Evolutionary conservation across 139 green algal species (phyloP).

Genomic region (Nannochloris sp.): DNA sequence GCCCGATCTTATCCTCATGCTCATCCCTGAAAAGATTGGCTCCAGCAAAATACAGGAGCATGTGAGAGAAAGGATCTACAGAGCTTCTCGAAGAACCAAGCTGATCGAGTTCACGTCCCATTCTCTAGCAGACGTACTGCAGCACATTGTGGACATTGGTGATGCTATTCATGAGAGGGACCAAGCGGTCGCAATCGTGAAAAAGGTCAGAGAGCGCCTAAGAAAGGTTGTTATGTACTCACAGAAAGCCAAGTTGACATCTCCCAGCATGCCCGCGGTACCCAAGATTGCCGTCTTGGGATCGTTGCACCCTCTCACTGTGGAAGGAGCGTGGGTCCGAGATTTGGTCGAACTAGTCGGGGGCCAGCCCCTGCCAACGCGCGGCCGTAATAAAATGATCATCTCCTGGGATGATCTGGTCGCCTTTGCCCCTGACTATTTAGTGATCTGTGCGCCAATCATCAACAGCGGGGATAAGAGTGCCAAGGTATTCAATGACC

Average conservation of each 20-base stretch:
- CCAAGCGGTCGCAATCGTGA: conserved; percentile 47
- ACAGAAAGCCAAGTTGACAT: conserved; percentile 8
- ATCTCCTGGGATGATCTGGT: conserved; percentile 44
- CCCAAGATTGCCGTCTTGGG: conserved; percentile 57
- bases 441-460: conserved; percentile 34
- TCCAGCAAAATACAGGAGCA: too few relatives aligned
- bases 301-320: conserved; percentile 30
- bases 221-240: conserved; percentile 38
- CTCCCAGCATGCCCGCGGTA: neutral
- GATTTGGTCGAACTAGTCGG: conserved; percentile 53
- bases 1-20: neutral
- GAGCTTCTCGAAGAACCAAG: conserved; percentile 27
- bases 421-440: conserved; percentile 58
- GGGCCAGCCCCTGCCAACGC: conserved; percentile 12
- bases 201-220: conserved; percentile 58
- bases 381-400: conserved; percentile 27
- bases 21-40: neutral
- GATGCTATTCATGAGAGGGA: conserved; percentile 42
- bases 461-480: conserved; percentile 6
- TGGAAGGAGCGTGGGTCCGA: conserved; percentile 39
- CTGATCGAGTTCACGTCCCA: neutral
- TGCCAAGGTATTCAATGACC: conserved; percentile 16
- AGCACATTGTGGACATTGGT: conserved; percentile 68
- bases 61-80: neutral
- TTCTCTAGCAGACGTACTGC: conserved; percentile 67